Conservation (phyloP, 345 rosid species). For the Chamaenerion angustifolium region DNA sequence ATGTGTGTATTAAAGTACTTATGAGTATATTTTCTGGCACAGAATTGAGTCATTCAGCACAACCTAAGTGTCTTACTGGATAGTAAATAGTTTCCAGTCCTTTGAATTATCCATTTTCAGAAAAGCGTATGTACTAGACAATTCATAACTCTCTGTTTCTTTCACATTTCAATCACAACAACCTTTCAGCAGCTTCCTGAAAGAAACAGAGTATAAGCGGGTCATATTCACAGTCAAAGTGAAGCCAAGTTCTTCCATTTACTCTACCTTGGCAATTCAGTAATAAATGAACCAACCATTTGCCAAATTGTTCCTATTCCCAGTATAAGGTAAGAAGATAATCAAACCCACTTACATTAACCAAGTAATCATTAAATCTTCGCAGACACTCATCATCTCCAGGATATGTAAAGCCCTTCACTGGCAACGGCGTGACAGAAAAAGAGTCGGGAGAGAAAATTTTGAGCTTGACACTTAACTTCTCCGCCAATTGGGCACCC, state of each 20-base stretch:
- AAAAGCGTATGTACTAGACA: no score
- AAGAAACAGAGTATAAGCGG: no score
- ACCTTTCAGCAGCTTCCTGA: no score
- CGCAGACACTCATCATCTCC: slow-evolving; percentile 44
- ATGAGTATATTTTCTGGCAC: no score
- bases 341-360: slow-evolving; percentile 28
- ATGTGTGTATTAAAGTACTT: no score
- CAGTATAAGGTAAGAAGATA: background rate
- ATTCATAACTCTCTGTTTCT: no score
- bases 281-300: background rate
- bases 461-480: slow-evolving; percentile 62
- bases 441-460: slow-evolving; percentile 82
- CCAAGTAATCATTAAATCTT: slow-evolving; percentile 33
- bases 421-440: slow-evolving; percentile 38
- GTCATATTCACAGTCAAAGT: background rate
- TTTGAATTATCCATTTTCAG: no score
- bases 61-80: no score
- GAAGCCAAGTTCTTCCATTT: background rate
- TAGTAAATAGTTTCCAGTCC: no score
- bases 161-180: no score
- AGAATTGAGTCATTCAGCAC: no score
- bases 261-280: background rate
- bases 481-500: slow-evolving; percentile 16
- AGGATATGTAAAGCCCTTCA: slow-evolving; percentile 39
- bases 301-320: no score